These are phyloP conservation scores for Sarocladium brachiariae DNA, from an alignment of 2,329 filamentous ascomycete genomes.

Conservation along the genomic window DNA sequence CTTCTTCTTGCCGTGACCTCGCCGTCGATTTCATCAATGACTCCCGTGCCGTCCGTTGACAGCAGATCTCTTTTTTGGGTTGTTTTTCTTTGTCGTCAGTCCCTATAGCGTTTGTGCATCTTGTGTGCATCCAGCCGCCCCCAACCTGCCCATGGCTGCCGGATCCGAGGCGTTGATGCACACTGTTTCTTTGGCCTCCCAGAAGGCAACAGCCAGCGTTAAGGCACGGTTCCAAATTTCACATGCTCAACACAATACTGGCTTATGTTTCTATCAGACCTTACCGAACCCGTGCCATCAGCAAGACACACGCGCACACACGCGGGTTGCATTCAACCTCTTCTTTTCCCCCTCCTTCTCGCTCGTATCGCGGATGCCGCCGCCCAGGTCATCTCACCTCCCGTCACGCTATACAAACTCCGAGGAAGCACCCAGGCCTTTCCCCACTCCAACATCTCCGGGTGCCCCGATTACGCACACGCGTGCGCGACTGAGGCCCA, in stretches of 20 bases:
- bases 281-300: no score
- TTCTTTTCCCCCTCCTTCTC: not conserved
- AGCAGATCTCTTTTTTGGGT: no score
- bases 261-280: no score
- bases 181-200: not conserved
- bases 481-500: not conserved
- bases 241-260: no score
- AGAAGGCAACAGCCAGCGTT: no score
- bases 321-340: no score
- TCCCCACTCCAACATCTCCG: slow-evolving; percentile 6
- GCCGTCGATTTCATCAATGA: no score
- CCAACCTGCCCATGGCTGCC: not conserved
- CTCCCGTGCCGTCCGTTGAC: no score
- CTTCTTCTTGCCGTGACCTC: no score
- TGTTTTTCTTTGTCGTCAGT: no score
- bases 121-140: slow-evolving; percentile 1
- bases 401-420: not conserved
- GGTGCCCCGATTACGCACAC: not conserved
- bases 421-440: not conserved
- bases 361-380: not conserved
- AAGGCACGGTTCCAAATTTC: not conserved
- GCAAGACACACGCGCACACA: no score
- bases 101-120: no score
- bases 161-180: not conserved
- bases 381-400: not conserved